A percentile compares a stretch with the other conserved stretches of the same genome.
Conservation (phyloP, 2,329 filamentous ascomycete genomes). For the Zymoseptoria crescenta region DNA sequence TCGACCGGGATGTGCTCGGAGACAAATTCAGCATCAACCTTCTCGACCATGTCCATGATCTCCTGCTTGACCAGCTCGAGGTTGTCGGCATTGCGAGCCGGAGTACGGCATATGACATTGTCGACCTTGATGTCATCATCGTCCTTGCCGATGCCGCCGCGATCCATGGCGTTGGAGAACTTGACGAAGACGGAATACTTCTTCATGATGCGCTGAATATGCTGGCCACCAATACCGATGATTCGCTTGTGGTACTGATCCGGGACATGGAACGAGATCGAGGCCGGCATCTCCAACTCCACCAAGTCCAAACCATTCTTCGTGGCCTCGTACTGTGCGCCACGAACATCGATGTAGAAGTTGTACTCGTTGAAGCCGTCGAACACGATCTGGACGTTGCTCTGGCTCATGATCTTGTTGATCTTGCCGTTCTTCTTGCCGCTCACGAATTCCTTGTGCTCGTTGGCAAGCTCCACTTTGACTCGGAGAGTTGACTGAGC, state of each 20-base stretch:
- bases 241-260: constrained; percentile 99
- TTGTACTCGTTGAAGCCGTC: constrained; percentile 99
- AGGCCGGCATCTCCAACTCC: constrained; percentile 98
- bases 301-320: constrained; percentile 88
- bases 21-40: constrained; percentile 93
- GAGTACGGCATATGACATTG: constrained; percentile 97
- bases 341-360: constrained; percentile 98
- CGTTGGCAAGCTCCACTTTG: constrained; percentile 97
- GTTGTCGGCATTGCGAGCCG: constrained; percentile 92
- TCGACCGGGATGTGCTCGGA: constrained; percentile 90
- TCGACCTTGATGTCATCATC: constrained; percentile 98
- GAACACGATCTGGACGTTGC: constrained; percentile 98
- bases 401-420: constrained; percentile 99
- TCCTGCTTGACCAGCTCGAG: constrained; percentile 96
- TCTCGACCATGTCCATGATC: constrained; percentile 98
- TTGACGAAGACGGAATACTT: constrained; percentile 99
- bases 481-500: constrained; percentile 89
- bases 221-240: constrained; percentile 95
- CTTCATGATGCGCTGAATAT: constrained; percentile 99
- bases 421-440: constrained; percentile 99
- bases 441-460: constrained; percentile 98
- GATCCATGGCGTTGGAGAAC: constrained; percentile 98
- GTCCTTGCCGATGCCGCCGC: constrained; percentile 84
- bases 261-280: constrained; percentile 97
- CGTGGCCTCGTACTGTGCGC: constrained; percentile 83